These are phyloP conservation scores for Akanthomyces muscarius DNA, from an alignment of 2,329 filamentous ascomycete genomes.

Conservation along the genomic window DNA sequence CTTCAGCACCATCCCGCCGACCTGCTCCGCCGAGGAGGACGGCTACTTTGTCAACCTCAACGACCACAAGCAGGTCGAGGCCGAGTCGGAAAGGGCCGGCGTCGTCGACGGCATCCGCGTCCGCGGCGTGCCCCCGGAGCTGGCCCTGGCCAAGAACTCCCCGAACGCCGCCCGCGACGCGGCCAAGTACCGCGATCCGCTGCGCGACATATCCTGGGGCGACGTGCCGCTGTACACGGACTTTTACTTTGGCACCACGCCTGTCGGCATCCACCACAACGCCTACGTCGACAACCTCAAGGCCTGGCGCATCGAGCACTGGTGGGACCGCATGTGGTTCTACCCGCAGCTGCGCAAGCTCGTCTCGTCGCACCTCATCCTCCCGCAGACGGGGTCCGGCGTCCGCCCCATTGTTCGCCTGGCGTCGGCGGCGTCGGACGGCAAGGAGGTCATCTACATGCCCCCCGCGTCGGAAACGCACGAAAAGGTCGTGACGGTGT, in stretches of 20 bases:
- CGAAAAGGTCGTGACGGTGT: conserved; percentile 18
- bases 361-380: conserved; percentile 26
- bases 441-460: conserved; percentile 24
- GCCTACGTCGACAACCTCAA: conserved; percentile 33
- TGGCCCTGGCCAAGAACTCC: conserved; percentile 15
- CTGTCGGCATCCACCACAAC: conserved; percentile 37
- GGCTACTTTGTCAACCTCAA: conserved; percentile 31
- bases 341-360: conserved; percentile 30
- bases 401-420: conserved; percentile 23
- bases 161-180: background rate
- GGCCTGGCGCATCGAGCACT: conserved; percentile 29
- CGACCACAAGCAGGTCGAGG: conserved; percentile 23
- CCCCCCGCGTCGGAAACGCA: conserved; percentile 10
- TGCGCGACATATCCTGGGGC: conserved; percentile 28
- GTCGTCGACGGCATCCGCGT: conserved; percentile 29
- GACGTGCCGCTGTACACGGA: conserved; percentile 33
- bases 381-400: conserved; percentile 15
- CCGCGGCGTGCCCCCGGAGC: conserved; percentile 27
- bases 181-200: conserved; percentile 15
- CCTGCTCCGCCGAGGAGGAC: conserved; percentile 35
- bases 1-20: conserved; percentile 34
- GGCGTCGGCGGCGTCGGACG: background rate
- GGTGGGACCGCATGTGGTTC: conserved; percentile 37
- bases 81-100: conserved; percentile 28
- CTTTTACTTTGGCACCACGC: conserved; percentile 34